Evolutionary conservation across 106 monocot genomes (phyloP), one percentile per base, ranked within the genome.

Genomic region (Dioscorea dumetorum): DNA sequence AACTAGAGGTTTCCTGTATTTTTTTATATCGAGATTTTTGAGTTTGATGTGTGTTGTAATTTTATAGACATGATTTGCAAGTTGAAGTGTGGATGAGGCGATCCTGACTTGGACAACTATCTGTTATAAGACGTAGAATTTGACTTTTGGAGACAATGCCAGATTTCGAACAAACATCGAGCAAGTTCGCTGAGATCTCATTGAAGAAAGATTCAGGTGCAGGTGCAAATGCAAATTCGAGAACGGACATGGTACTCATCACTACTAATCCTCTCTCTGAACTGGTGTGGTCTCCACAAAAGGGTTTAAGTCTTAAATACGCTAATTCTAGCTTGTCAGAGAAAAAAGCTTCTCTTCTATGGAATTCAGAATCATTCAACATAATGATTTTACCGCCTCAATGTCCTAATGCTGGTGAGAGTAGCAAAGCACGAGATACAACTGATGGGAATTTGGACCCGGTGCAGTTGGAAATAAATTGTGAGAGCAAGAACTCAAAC

Each of bases 171-270:
- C 41, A 41, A 41, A 10, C 41, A 41, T 41, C 63, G 21, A 19
- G 53, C 3, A 60, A 58, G 54, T 66, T 33, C 49, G 0, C 23
- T 50, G 73, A 70, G 49, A 63, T 2, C 77, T 32, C 57, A 12
- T 22, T 63, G 24, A 35, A 65, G 59, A 57, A 59, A 49, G 35
- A 51, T 52, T 66, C 54, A 71, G 77, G 78, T 73, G 66, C 60
- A 85, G 82, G 80, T 85, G 73, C 74, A 77, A 80, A 85, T 90
- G 79, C 77, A 74, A 57, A 62, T 71, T 54, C 60, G 64, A 63
- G 56, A n/a, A 24, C 54, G 20, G 69, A 78, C 49, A 75, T 70
- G 66, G 70, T 84, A 54, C 49, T 71, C 12, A 48, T 70, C 64
- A 52, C 78, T 15, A 19, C 66, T 58, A 60, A 49, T 62, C 75